These are phyloP conservation scores for Flammula alnicola DNA, from an alignment of 1,284 basidiomycete species.

Conservation along the genomic window DNA sequence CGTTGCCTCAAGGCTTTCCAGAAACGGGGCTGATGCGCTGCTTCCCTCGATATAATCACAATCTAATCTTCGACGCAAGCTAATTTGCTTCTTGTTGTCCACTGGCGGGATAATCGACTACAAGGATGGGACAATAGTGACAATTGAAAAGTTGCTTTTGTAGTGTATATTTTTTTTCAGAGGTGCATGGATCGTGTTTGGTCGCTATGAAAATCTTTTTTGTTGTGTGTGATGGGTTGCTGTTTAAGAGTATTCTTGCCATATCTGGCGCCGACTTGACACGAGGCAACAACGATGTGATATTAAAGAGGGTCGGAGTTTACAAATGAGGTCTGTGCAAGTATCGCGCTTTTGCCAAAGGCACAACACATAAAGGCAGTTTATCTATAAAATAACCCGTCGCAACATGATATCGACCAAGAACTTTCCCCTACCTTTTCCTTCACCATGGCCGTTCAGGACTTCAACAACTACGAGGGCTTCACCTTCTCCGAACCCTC, in stretches of 20 bases:
- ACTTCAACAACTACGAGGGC: background rate
- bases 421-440: background rate
- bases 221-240: constrained; percentile 16
- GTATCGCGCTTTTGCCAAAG: background rate
- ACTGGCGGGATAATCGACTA: too few species aligned
- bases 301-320: constrained; percentile 29
- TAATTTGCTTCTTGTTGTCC: too few species aligned
- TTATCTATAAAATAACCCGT: constrained; percentile 3
- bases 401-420: background rate
- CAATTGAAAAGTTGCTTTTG: constrained; percentile 5
- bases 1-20: background rate
- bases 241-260: constrained; percentile 5
- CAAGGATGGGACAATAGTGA: too few species aligned
- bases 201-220: constrained; percentile 16
- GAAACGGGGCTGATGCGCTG: too few species aligned
- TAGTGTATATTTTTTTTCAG: constrained; percentile 9
- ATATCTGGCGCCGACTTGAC: background rate
- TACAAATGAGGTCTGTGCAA: constrained; percentile 14
- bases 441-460: background rate
- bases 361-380: background rate
- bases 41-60: too few species aligned
- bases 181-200: constrained; percentile 1
- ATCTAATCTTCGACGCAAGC: constrained; percentile 12
- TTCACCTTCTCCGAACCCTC: background rate
- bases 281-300: constrained; percentile 30